Evolutionary conservation across 805 yeast species (phyloP).

Genomic region (Candida mattraensis): DNA sequence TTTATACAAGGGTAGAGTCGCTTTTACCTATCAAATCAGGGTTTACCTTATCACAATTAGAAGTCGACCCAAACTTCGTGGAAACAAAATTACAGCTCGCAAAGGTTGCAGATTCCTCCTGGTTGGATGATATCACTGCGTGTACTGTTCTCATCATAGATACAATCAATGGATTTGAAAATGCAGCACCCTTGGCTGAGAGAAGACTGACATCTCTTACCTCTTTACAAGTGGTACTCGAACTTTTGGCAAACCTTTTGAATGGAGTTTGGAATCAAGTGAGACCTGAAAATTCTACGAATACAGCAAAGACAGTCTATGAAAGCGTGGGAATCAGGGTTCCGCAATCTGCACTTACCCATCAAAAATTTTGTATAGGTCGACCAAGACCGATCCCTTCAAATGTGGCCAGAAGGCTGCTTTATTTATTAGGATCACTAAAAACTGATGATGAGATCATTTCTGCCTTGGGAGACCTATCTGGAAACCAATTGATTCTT

Average conservation of each 20-base stretch:
- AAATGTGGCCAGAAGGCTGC: slow-evolving; percentile 11
- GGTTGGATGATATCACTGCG: slow-evolving; percentile 32
- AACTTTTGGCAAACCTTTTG: slow-evolving; percentile 39
- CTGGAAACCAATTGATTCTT: slow-evolving; percentile 13
- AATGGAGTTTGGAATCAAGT: slow-evolving; percentile 20
- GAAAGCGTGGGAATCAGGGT: slow-evolving; percentile 11
- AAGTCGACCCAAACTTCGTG: slow-evolving; percentile 36
- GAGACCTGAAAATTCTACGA: slow-evolving; percentile 1
- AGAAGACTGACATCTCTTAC: slow-evolving; percentile 29
- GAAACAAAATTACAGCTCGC: slow-evolving; percentile 35
- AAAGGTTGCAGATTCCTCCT: slow-evolving; percentile 29
- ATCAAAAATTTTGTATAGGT: slow-evolving; percentile 12
- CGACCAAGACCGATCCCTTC: slow-evolving; percentile 17
- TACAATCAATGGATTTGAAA: slow-evolving; percentile 26
- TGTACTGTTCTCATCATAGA: slow-evolving; percentile 28
- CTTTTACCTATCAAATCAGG: slow-evolving; percentile 40
- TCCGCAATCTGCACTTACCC: slow-evolving; percentile 12
- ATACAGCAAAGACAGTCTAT: slow-evolving; percentile 4
- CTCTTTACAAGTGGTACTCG: slow-evolving; percentile 38
- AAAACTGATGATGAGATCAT: slow-evolving; percentile 29
- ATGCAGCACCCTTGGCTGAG: slow-evolving; percentile 25
- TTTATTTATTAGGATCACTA: slow-evolving; percentile 16
- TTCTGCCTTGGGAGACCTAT: slow-evolving; percentile 16
- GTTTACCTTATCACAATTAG: slow-evolving; percentile 35
- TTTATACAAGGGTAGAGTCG: slow-evolving; percentile 35